phyloP scores from a whole-genome alignment of 2,329 filamentous ascomycete species.

The Berkeleyomyces rouxiae region DNA sequence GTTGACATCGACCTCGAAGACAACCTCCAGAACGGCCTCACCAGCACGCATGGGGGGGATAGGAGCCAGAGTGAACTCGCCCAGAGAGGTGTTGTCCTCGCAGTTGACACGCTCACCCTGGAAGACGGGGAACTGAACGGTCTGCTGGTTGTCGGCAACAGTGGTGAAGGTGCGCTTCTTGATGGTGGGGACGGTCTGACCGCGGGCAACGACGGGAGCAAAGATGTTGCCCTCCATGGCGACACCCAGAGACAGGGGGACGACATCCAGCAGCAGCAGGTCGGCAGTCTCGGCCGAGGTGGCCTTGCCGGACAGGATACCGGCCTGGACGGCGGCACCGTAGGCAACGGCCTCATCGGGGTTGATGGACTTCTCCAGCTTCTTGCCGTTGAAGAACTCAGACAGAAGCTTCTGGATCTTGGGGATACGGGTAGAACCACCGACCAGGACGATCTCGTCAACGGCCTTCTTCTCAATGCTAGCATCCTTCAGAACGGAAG shows the following conservation, averaged over 20 bases:
- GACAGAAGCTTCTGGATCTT: slow-evolving; percentile 97
- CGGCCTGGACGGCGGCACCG: slow-evolving; percentile 95
- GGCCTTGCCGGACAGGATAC: slow-evolving; percentile 96
- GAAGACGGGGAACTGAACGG: slow-evolving; percentile 80
- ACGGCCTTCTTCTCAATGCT: slow-evolving; percentile 75
- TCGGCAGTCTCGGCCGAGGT: slow-evolving; percentile 88
- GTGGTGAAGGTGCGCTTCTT: slow-evolving; percentile 90
- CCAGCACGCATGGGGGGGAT: slow-evolving; percentile 80
- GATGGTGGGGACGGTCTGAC: slow-evolving; percentile 57
- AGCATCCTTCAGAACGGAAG: slow-evolving; percentile 92
- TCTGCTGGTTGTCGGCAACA: slow-evolving; percentile 59
- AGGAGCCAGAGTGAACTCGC: slow-evolving; percentile 90
- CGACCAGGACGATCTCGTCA: slow-evolving; percentile 97
- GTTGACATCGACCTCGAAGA: slow-evolving; percentile 99
- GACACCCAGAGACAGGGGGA: slow-evolving; percentile 91
- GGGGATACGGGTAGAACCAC: slow-evolving; percentile 97
- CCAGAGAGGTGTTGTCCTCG: slow-evolving; percentile 93
- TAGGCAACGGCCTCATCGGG: slow-evolving; percentile 98
- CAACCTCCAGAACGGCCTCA: slow-evolving; percentile 89
- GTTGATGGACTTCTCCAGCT: slow-evolving; percentile 99
- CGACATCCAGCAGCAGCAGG: slow-evolving; percentile 88
- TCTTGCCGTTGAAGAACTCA: slow-evolving; percentile 99
- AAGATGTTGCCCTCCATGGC: slow-evolving; percentile 99
- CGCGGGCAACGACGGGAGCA: slow-evolving; percentile 75
- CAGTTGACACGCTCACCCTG: slow-evolving; percentile 98